Conservation (phyloP, 768 basidiomycete species). For the Phaeotremella fagi region DNA sequence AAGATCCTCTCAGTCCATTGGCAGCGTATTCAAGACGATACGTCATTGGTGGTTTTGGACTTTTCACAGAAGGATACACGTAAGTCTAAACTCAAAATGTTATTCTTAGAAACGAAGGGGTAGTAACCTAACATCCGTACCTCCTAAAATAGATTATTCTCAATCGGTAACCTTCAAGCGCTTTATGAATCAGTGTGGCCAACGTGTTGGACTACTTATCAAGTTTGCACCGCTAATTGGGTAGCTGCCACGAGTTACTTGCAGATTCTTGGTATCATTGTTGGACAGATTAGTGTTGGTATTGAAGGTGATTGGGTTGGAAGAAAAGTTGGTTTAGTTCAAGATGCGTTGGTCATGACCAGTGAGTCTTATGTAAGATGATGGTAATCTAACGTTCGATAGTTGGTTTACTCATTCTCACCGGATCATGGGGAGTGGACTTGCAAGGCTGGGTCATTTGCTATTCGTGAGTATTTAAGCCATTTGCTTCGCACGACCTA, state of each 20-base stretch:
- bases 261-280: constrained; percentile 50
- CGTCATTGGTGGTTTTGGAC: constrained; percentile 48
- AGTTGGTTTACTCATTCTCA: constrained; percentile 51
- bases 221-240: constrained; percentile 46
- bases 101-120: too few relatives aligned
- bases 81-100: constrained; percentile 7
- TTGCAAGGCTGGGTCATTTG: constrained; percentile 51
- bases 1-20: constrained; percentile 44
- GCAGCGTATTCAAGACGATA: constrained; percentile 47
- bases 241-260: constrained; percentile 46
- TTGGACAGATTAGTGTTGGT: constrained; percentile 49
- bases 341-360: constrained; percentile 51
- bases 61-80: constrained; percentile 47
- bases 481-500: not conserved
- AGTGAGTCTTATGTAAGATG: constrained; percentile 12
- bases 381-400: not conserved
- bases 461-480: constrained; percentile 25
- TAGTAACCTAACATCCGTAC: too few relatives aligned
- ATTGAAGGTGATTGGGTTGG: constrained; percentile 52
- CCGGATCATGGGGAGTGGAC: constrained; percentile 49
- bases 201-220: constrained; percentile 42
- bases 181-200: constrained; percentile 49
- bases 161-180: constrained; percentile 49
- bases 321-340: constrained; percentile 48
- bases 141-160: constrained; percentile 45